Base-by-base conservation (phyloP, 176 grass and related monocot species). In the Oryza meyeriana region DNA sequence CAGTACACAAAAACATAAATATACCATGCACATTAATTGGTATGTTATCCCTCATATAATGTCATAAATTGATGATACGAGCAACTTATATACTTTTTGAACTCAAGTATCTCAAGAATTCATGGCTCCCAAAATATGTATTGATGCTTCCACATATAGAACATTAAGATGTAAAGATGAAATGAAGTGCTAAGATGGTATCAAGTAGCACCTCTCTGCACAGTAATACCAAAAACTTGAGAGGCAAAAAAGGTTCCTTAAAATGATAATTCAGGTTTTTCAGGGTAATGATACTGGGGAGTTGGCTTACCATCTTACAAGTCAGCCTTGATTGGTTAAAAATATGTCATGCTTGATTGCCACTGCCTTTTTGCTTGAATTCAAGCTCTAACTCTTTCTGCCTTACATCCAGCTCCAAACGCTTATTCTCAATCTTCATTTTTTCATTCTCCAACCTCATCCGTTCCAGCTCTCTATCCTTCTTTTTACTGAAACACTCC, bases 401-500 rank as follows among this genome's bases (percentile, higher is more conserved):
- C 48, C 77, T 87, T 48, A 94, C 18, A 31, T 87, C 84, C 58
- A 94, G 77, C 71, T 79, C 65, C 66, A 94, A 67, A 38, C 57
- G 38, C 72, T 76, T 88, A 87, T 91, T 94, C 84, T 79, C 87
- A 82, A 83, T 32, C 84, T 76, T 89, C 77, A 89, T 83, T 29
- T 71, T 64, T 82, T 91, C 92, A 74, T 94, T 94, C 38, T 91
- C 86, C 25, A 82, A 61, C 40, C 81, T 87, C 86, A 91, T 89
- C 69, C 62, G 87, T 61, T 94, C 87, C 38, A 91, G 64, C 82
- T 94, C 92, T 39, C 58, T 82, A 47, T 94, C 92, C 85, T 94
- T 89, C 77, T 82, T 89, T 13, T 91, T 89, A 68, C 84, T 72
- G 30, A 89, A 87, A 10, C 10, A 32, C 65, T 85, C 86, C 89